Evolutionary conservation across 305 asterid genomes (phyloP).

Genomic region (Plantago rigida): DNA sequence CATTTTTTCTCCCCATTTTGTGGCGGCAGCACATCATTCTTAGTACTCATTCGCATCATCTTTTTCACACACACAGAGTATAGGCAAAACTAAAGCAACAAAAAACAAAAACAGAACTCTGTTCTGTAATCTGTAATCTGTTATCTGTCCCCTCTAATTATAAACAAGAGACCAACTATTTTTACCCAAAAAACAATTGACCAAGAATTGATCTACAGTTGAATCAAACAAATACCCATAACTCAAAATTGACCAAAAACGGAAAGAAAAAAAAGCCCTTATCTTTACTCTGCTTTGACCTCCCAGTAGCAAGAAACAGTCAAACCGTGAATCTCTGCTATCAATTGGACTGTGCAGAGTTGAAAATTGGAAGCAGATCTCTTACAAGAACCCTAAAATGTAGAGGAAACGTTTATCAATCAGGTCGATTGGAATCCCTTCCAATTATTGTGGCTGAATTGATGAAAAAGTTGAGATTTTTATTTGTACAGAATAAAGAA

Average conservation of each 20-base stretch:
- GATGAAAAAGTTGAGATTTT: background rate
- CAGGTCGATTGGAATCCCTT: constrained; percentile 27
- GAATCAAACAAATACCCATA: background rate
- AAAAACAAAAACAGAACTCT: background rate
- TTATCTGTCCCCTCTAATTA: background rate
- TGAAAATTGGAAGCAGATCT: constrained; percentile 31
- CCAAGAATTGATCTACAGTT: background rate
- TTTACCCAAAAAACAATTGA: background rate
- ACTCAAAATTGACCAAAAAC: background rate
- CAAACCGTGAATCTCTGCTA: background rate
- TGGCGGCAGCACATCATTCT: constrained; percentile 28
- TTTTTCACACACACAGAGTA: background rate
- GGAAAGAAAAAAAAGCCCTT: background rate
- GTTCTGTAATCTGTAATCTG: too few species aligned
- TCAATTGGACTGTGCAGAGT: constrained; percentile 8
- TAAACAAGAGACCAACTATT: background rate
- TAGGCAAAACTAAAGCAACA: background rate
- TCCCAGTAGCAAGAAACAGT: background rate
- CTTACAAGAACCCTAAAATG: constrained; percentile 18
- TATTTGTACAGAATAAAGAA: background rate
- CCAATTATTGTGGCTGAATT: constrained; percentile 15
- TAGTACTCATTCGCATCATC: constrained; percentile 30
- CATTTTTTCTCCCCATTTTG: constrained; percentile 37
- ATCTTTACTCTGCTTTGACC: background rate
- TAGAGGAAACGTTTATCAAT: constrained; percentile 21